Percentiles rank a stretch among this genome's conserved stretches.
phyloP scores from a whole-genome alignment of 495 filamentous ascomycete genomes.

The Penicillium cosmopolitanum region DNA sequence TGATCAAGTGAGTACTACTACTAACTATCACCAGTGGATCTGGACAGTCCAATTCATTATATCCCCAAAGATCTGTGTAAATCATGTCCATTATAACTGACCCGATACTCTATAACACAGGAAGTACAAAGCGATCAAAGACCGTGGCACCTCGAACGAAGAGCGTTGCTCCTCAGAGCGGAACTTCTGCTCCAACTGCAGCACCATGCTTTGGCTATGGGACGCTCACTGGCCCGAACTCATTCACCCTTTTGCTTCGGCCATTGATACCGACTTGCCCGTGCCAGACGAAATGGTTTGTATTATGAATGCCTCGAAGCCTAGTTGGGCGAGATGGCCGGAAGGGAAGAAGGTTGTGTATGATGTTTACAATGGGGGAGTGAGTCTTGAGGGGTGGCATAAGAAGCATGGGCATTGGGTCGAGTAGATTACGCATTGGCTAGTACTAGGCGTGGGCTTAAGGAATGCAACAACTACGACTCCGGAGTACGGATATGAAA shows the following conservation, averaged over 20 bases:
- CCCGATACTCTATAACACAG: conserved; percentile 24
- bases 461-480: background rate
- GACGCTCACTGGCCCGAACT: conserved; percentile 56
- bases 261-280: conserved; percentile 58
- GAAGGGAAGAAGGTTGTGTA: conserved; percentile 55
- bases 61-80: too few species aligned
- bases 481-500: background rate
- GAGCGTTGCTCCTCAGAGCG: conserved; percentile 50
- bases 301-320: conserved; percentile 51
- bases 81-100: too few species aligned
- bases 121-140: conserved; percentile 55
- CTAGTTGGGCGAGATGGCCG: conserved; percentile 53
- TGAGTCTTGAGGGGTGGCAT: conserved; percentile 55
- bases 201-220: conserved; percentile 55
- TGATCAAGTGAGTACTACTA: conserved; percentile 46
- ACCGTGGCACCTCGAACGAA: conserved; percentile 50
- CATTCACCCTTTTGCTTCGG: conserved; percentile 60
- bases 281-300: conserved; percentile 58
- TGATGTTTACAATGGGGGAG: conserved; percentile 44
- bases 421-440: conserved; percentile 14
- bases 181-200: conserved; percentile 58
- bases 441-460: too few species aligned
- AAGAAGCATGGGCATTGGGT: conserved; percentile 48
- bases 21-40: background rate
- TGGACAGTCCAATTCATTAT: background rate